Conservation (phyloP, 2,329 filamentous ascomycete species). For the Leptographium wingfieldii region DNA sequence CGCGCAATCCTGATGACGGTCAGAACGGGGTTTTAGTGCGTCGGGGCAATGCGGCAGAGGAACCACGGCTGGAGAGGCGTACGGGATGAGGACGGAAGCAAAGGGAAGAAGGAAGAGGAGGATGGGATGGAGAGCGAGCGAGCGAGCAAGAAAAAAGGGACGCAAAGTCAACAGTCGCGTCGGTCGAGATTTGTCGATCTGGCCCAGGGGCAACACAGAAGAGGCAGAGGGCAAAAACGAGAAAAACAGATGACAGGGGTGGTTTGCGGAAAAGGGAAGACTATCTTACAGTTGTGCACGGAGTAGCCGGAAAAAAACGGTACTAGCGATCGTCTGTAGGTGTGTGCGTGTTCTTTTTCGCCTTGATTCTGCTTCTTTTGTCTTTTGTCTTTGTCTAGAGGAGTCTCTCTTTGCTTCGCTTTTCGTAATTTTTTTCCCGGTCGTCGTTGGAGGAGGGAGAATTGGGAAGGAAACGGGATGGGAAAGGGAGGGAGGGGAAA, state of each 20-base stretch:
- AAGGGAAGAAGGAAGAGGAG: not conserved
- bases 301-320: not conserved
- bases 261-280: not conserved
- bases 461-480: not conserved
- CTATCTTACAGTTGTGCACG: not conserved
- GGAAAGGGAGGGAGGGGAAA: not conserved
- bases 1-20: not conserved
- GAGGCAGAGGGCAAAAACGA: not conserved
- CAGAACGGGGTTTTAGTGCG: not conserved
- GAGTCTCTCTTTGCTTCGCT: not conserved
- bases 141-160: not conserved
- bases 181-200: not conserved
- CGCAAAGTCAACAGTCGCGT: not conserved
- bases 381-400: not conserved
- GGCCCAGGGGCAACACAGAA: not conserved
- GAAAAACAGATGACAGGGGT: not conserved
- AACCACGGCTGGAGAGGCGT: not conserved
- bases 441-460: not conserved
- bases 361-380: not conserved
- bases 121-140: not conserved
- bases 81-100: not conserved
- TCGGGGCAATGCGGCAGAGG: not conserved
- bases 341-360: not conserved
- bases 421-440: not conserved
- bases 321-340: not conserved